phyloP scores from a whole-genome alignment of 2,329 filamentous ascomycete genomes.

The Diplodia intermedia region DNA sequence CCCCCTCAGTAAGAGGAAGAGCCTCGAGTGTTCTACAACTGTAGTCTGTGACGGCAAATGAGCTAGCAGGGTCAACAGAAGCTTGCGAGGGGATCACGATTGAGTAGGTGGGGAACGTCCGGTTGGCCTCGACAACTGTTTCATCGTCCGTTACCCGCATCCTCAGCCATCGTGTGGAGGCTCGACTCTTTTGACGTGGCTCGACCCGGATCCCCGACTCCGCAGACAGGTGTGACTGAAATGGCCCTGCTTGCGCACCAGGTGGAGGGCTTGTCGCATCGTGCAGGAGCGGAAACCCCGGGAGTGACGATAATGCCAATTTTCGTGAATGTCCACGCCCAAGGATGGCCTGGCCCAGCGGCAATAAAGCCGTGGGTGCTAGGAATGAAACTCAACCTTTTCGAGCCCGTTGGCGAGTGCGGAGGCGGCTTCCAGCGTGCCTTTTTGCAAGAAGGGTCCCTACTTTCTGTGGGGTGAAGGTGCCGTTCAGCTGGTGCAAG shows the following conservation, averaged over 20 bases:
- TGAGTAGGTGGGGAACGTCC: background rate
- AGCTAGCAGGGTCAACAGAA: background rate
- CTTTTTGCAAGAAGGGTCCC: background rate
- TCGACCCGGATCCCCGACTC: background rate
- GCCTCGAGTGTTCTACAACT: background rate
- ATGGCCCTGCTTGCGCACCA: background rate
- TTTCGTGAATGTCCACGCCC: background rate
- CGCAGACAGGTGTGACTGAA: constrained; percentile 2
- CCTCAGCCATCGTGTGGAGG: background rate
- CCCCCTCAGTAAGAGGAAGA: constrained; percentile 13
- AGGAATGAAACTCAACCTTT: background rate
- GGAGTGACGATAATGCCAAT: background rate
- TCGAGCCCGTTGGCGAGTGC: background rate
- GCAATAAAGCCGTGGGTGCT: background rate
- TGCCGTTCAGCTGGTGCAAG: background rate
- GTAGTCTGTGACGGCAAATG: background rate
- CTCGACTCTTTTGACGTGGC: constrained; percentile 3
- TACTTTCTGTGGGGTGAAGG: background rate
- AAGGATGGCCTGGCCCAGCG: background rate
- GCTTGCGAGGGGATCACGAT: background rate
- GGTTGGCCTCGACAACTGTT: background rate
- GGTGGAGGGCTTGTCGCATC: background rate
- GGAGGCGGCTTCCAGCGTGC: background rate
- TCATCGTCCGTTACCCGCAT: background rate
- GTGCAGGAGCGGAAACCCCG: background rate